phyloP scores from a whole-genome alignment of 2,329 filamentous ascomycete genomes.

The Scorias spongiosa region DNA sequence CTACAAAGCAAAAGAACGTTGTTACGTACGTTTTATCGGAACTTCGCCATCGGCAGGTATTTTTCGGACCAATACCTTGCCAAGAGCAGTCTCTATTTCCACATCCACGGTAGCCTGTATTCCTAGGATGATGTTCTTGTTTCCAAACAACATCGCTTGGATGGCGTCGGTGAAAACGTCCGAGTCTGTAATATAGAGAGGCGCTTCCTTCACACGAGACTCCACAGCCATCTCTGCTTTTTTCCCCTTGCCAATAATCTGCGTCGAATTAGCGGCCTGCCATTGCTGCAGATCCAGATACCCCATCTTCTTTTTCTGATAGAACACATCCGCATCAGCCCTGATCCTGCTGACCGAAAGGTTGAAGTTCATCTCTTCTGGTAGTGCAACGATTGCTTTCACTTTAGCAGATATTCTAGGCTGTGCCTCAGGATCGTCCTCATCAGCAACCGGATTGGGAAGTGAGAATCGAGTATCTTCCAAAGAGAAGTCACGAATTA shows the following conservation, averaged over 20 bases:
- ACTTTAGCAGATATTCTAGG: conserved; percentile 75
- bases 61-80: conserved; percentile 62
- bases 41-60: conserved; percentile 75
- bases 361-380: conserved; percentile 74
- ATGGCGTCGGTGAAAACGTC: conserved; percentile 67
- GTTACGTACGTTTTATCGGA: conserved; percentile 78
- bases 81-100: conserved; percentile 59
- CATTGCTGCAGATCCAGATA: conserved; percentile 65
- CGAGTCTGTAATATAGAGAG: conserved; percentile 66
- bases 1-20: conserved; percentile 4
- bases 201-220: conserved; percentile 62
- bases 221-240: conserved; percentile 55
- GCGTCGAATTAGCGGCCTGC: conserved; percentile 73
- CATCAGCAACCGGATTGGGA: conserved; percentile 65
- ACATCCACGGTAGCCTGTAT: conserved; percentile 73
- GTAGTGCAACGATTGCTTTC: conserved; percentile 61
- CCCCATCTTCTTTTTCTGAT: conserved; percentile 63
- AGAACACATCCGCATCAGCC: conserved; percentile 67
- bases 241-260: conserved; percentile 39
- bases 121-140: conserved; percentile 51
- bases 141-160: conserved; percentile 64
- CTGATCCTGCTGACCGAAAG: conserved; percentile 63
- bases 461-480: conserved; percentile 74
- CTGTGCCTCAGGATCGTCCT: conserved; percentile 53
- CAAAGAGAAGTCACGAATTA: conserved; percentile 79